Evolutionary conservation across 805 yeast genomes (phyloP), one percentile per base, ranked within the genome.

Genomic region (Starmerella kuoi): DNA sequence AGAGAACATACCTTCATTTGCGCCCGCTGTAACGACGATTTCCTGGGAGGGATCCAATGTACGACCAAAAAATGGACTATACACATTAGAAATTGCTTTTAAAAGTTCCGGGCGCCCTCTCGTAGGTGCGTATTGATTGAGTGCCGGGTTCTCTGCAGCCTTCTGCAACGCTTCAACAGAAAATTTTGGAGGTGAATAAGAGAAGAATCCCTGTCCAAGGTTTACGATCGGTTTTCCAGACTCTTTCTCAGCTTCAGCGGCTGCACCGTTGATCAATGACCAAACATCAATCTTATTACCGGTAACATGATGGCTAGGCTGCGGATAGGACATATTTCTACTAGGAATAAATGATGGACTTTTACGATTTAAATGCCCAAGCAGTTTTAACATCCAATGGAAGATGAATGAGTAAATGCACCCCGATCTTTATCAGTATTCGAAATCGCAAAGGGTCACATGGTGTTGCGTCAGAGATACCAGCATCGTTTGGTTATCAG

Each of bases 131-230:
- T 91, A 91, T 63, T 91, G 98, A 62, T 91, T 91, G 59, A 74
- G 74, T 45, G 77, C 69, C 3, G 97, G 79, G 26, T 66, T 67
- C 41, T 74, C 77, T 35, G 86, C 67, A 0, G 95, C 88, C 33
- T 71, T 68, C 50, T 76, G 73, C 15, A 88, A 93, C 5, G 95
- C 93, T 9, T 76, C 70, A 45, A 81, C 68, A 14, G 94, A 95
- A 62, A 91, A 91, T n/a, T 76, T 73, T 1, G 98, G 98, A 2
- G 98, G 98, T 24, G 87, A 73, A 60, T 88, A 91, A 2, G 95
- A 85, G 67, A 91, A 91, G 64, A 91, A 91, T 2, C 98, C 98
- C 61, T 91, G 98, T 26, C 98, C 98, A 44, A 91, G 70, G 55
- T 91, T 91, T 47, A 79, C 78, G 42, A 88, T 76, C 40, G 84